Conservation (phyloP, 345 rosid species). For the Sonneratia alba region DNA sequence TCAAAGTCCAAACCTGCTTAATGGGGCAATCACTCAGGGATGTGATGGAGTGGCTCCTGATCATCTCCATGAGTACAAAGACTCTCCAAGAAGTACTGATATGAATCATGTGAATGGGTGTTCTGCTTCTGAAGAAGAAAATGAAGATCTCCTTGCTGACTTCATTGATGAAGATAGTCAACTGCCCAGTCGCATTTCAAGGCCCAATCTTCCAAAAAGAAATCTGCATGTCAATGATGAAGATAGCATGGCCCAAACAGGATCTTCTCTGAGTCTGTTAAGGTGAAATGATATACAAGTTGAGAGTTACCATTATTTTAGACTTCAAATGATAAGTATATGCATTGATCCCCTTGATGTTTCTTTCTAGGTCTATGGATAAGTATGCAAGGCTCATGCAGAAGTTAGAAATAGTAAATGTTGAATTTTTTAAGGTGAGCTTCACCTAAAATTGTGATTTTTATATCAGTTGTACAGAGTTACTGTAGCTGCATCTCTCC, state of each 20-base stretch:
- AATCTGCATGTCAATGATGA: constrained; percentile 42
- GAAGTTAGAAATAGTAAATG: constrained; percentile 88
- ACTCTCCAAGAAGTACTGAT: constrained; percentile 26
- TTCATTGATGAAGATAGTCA: constrained; percentile 98
- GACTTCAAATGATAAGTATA: neutral
- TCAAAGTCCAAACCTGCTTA: constrained; percentile 30
- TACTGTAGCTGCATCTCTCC: constrained; percentile 6
- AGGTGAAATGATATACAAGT: constrained; percentile 36
- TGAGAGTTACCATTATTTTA: neutral
- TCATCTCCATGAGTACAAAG: constrained; percentile 31
- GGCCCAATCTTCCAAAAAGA: constrained; percentile 28
- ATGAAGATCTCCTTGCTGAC: constrained; percentile 96
- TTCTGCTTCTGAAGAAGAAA: constrained; percentile 70
- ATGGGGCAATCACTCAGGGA: constrained; percentile 39
- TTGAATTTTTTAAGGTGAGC: constrained; percentile 87
- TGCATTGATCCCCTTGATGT: constrained; percentile 6
- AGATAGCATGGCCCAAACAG: constrained; percentile 75
- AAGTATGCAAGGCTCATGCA: constrained; percentile 98
- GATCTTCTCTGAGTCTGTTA: constrained; percentile 91
- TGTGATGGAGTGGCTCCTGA: constrained; percentile 23
- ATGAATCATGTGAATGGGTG: constrained; percentile 40
- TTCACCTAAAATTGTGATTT: constrained; percentile 11
- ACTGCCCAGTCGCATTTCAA: constrained; percentile 86
- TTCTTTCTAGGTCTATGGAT: constrained; percentile 75
- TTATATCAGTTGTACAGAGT: constrained; percentile 10